Base-by-base conservation (phyloP, 352 stramenopile species). In the Pythium grandisporangium region DNA sequence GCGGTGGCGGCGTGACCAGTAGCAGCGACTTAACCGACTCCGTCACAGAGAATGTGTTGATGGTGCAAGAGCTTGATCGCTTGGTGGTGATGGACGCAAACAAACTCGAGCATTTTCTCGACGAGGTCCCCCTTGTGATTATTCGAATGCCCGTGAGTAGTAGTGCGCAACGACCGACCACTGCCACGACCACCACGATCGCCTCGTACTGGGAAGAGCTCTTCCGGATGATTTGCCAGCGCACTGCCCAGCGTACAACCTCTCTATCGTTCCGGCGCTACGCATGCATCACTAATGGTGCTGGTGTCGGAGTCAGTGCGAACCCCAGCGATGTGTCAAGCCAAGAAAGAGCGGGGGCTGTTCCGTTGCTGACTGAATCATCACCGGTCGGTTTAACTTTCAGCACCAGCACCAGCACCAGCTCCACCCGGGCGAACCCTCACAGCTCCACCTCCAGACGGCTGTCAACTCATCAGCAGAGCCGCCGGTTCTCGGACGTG, bases 81-180 rank as follows among this genome's bases (percentile, higher is more conserved):
- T 32, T 84, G n/a, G 16, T 48, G 2, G 37, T 58, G 6, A 44
- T 78, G 32, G 65, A 76, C 16, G 55, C 48, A 13, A 53, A 63
- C 0, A 60, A 65, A 11, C 37, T 71, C 3, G 61, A 72, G 10
- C 25, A 45, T 0, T 43, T 48, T 25, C 30, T 84, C 3, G 66
- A 78, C 30, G 51, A 53, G 6, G 49, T 62, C 0, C 54, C 61
- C 0, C 54, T 82, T 6, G 63, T 57, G 8, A 41, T 84, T 41
- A 30, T 80, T 22, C 63, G 66, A 40, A 64, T 84, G 48, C 65
- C n/a, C n/a, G n/a, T n/a, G n/a, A n/a, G n/a, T n/a, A n/a, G n/a
- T n/a, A n/a, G n/a, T n/a, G n/a, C n/a, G n/a, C n/a, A n/a, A n/a
- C n/a, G 63, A 20, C 27, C 3, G 6, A 1, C 2, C 26, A 33